Evolutionary conservation across 1,139 yeast species (phyloP).

Genomic region (Zygosaccharomyces sapae): DNA sequence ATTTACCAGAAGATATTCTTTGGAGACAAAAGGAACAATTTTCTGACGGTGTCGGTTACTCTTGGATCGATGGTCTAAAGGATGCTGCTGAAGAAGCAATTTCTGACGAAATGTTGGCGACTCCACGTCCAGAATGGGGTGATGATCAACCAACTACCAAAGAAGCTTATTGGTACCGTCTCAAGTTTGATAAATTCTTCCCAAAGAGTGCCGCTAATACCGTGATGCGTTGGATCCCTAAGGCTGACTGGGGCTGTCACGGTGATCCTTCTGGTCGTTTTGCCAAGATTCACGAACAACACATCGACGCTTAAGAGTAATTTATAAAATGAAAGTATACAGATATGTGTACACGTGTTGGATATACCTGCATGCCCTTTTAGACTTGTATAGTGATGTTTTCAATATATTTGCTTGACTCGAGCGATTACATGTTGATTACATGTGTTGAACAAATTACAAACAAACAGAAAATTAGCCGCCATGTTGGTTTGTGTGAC

Average conservation of each 20-base stretch:
- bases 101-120: slow-evolving; percentile 81
- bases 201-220: slow-evolving; percentile 90
- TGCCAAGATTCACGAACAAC: slow-evolving; percentile 80
- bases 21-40: slow-evolving; percentile 99
- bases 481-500: too few relatives aligned
- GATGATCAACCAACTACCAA: slow-evolving; percentile 89
- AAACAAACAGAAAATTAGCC: too few relatives aligned
- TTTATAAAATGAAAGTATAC: too few relatives aligned
- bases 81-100: slow-evolving; percentile 87
- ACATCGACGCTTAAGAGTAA: slow-evolving; percentile 37
- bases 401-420: too few relatives aligned
- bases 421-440: too few relatives aligned
- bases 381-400: too few relatives aligned
- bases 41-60: slow-evolving; percentile 98
- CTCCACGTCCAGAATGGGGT: slow-evolving; percentile 96
- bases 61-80: slow-evolving; percentile 97
- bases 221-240: slow-evolving; percentile 99
- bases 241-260: slow-evolving; percentile 99
- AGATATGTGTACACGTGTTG: not conserved
- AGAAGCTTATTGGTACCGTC: slow-evolving; percentile 99
- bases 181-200: slow-evolving; percentile 90
- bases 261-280: slow-evolving; percentile 98
- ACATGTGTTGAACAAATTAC: too few relatives aligned
- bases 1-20: slow-evolving; percentile 90
- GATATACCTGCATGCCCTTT: not conserved